phyloP scores from a whole-genome alignment of 768 basidiomycete genomes.

The Tricholoma sp. region DNA sequence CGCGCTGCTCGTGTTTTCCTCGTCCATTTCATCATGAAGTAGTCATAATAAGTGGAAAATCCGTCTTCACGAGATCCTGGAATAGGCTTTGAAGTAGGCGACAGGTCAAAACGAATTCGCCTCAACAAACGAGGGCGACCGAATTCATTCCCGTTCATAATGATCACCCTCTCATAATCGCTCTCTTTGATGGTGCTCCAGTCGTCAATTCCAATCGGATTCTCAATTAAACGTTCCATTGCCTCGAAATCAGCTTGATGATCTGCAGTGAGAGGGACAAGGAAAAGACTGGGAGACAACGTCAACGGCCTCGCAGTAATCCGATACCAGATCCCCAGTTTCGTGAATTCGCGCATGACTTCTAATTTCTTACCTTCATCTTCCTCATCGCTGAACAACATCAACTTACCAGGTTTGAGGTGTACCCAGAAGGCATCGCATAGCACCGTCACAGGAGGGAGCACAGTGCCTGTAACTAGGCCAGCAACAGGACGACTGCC shows the following conservation, averaged over 20 bases:
- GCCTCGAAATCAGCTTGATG: constrained; percentile 51
- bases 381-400: constrained; percentile 35
- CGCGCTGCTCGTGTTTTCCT: constrained; percentile 36
- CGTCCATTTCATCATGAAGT: constrained; percentile 51
- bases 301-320: constrained; percentile 54
- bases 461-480: constrained; percentile 58
- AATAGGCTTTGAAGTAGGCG: constrained; percentile 54
- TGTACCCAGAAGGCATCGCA: constrained; percentile 29
- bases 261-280: constrained; percentile 57
- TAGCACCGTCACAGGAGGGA: constrained; percentile 44
- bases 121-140: constrained; percentile 56
- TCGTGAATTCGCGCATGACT: constrained; percentile 64
- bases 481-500: constrained; percentile 49
- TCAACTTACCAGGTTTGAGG: constrained; percentile 24
- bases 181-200: constrained; percentile 50
- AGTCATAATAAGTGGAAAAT: constrained; percentile 53
- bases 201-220: constrained; percentile 46
- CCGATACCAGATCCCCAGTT: constrained; percentile 53
- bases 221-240: constrained; percentile 44
- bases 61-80: constrained; percentile 44
- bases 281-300: constrained; percentile 50
- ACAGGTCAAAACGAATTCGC: constrained; percentile 58
- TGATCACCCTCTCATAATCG: constrained; percentile 44
- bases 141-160: constrained; percentile 49
- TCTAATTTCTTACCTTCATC: constrained; percentile 43